A percentile compares a stretch with the other conserved stretches of the same genome.
Conservation (phyloP, 108 stramenopile species). For the Discostella stelligeroides region DNA sequence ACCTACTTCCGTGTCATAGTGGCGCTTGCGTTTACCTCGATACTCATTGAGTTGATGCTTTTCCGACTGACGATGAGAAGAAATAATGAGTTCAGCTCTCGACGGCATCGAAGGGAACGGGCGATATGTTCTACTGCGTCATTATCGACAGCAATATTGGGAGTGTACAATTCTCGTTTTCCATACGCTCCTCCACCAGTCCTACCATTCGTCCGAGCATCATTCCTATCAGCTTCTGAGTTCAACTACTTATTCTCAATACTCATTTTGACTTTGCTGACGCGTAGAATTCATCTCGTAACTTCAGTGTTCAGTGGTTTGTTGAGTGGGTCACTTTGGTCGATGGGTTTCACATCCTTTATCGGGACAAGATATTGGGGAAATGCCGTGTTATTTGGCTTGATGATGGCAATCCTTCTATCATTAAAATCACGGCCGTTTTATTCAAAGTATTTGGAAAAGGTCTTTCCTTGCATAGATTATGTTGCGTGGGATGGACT, state of each 20-base stretch:
- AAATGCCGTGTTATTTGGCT: conserved; percentile 18
- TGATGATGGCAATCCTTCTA: conserved; percentile 26
- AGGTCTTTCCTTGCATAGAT: conserved; percentile 49
- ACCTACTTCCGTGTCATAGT: conserved; percentile 40
- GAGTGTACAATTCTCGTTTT: conserved; percentile 46
- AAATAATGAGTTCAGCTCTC: conserved; percentile 20
- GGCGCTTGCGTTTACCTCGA: conserved; percentile 29
- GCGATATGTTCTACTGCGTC: conserved; percentile 51
- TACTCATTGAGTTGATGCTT: conserved; percentile 34
- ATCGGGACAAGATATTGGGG: conserved; percentile 62
- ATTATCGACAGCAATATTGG: conserved; percentile 44
- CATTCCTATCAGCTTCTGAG: conserved; percentile 30
- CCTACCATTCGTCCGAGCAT: conserved; percentile 37
- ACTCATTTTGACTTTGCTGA: conserved; percentile 37
- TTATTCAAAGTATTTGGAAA: conserved; percentile 27
- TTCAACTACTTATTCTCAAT: conserved; percentile 29
- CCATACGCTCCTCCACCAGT: conserved; percentile 48
- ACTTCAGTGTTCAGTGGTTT: conserved; percentile 44
- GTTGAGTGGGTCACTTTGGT: conserved; percentile 53
- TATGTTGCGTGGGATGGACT: conserved; percentile 53
- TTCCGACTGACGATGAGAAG: conserved; percentile 16
- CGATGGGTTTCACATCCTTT: conserved; percentile 50
- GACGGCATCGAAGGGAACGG: conserved; percentile 29
- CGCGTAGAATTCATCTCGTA: conserved; percentile 47
- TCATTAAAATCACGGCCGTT: conserved; percentile 43